phyloP scores from a whole-genome alignment of 2,329 filamentous ascomycete genomes.

The Magnaporthiopsis poae region DNA sequence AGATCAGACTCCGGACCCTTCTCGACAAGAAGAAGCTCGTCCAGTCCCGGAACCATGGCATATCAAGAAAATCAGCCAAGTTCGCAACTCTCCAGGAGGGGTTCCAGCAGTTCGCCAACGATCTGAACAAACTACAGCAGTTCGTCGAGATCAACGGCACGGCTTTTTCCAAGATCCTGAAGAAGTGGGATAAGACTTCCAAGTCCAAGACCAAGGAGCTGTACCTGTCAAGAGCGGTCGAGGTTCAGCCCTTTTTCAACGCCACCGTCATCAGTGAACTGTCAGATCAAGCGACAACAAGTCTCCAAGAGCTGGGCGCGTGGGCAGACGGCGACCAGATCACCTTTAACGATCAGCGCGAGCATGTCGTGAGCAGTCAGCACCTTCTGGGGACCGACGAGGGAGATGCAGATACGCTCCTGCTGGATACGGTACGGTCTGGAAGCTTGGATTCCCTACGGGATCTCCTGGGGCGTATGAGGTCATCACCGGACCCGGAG shows the following conservation, averaged over 20 bases:
- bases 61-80: constrained; percentile 80
- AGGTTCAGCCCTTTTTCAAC: constrained; percentile 97
- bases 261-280: constrained; percentile 91
- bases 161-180: constrained; percentile 94
- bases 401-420: constrained; percentile 76
- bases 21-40: constrained; percentile 91
- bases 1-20: constrained; percentile 81
- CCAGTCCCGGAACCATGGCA: constrained; percentile 64
- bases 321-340: constrained; percentile 96
- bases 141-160: constrained; percentile 98
- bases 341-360: constrained; percentile 56
- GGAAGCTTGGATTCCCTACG: constrained; percentile 69
- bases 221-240: constrained; percentile 88
- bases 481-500: constrained; percentile 33
- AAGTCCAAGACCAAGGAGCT: constrained; percentile 98
- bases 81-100: constrained; percentile 93
- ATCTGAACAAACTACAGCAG: constrained; percentile 94
- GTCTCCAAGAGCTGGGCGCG: constrained; percentile 82
- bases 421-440: constrained; percentile 75
- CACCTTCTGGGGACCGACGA: constrained; percentile 68
- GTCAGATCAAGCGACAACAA: constrained; percentile 94
- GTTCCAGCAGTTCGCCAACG: constrained; percentile 92
- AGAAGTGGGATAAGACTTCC: constrained; percentile 99
- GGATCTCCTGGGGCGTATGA: constrained; percentile 71
- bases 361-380: constrained; percentile 57